phyloP scores from a whole-genome alignment of 2,329 filamentous ascomycete genomes.

The Colletotrichum tamarilloi region DNA sequence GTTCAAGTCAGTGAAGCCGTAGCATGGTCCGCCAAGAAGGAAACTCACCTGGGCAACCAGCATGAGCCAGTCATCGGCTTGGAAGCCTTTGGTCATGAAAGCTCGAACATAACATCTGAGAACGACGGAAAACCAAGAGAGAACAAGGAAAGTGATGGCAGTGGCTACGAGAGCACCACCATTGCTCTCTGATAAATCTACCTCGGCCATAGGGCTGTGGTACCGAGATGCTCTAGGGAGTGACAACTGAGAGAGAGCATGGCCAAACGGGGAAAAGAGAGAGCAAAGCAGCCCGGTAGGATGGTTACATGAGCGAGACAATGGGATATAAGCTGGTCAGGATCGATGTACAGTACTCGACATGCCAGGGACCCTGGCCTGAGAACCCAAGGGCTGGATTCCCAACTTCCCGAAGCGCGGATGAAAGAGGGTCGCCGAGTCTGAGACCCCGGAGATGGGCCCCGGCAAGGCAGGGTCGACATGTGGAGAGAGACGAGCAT shows the following conservation, averaged over 20 bases:
- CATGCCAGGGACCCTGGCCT: background rate
- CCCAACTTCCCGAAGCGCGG: constrained; percentile 18
- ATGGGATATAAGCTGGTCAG: constrained; percentile 13
- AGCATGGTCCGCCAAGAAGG: background rate
- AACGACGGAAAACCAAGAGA: constrained; percentile 55
- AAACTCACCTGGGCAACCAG: constrained; percentile 56
- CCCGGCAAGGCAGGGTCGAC: constrained; percentile 21
- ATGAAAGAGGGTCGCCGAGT: constrained; percentile 12
- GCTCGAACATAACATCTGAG: constrained; percentile 57
- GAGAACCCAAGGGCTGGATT: constrained; percentile 4
- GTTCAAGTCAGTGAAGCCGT: background rate
- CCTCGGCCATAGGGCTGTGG: constrained; percentile 44
- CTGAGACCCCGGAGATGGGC: constrained; percentile 26
- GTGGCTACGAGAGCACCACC: constrained; percentile 50
- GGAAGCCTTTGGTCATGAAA: constrained; percentile 56
- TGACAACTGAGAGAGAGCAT: constrained; percentile 21
- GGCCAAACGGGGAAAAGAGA: background rate
- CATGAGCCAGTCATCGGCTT: constrained; percentile 67
- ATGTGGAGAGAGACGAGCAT: constrained; percentile 25
- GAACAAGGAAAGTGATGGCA: constrained; percentile 48
- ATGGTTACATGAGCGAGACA: constrained; percentile 11
- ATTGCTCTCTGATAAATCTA: constrained; percentile 53
- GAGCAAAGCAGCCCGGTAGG: background rate
- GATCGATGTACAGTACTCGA: background rate
- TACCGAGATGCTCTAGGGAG: constrained; percentile 8